Evolutionary conservation across 257 asterid species (phyloP).

Genomic region (Fraxinus excelsior): DNA sequence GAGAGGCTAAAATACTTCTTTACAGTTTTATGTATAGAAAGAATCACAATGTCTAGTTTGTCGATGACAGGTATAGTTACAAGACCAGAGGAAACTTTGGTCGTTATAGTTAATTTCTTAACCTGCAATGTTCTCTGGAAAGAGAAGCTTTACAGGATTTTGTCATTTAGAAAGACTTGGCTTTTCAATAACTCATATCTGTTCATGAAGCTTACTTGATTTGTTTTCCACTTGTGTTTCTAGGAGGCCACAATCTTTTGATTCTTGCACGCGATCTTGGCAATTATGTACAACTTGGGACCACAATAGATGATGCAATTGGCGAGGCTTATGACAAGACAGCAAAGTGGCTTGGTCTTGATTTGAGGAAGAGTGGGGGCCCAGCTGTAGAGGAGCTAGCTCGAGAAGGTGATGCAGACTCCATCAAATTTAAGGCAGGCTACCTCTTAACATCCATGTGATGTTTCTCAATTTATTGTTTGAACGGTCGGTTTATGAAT

Average conservation of each 20-base stretch:
- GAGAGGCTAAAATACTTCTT: background rate
- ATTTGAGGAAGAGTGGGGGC: conserved; percentile 97
- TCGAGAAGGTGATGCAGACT: conserved; percentile 75
- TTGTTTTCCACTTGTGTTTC: conserved; percentile 19
- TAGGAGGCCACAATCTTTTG: conserved; percentile 97
- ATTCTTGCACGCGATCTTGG: conserved; percentile 96
- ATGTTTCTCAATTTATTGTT: background rate
- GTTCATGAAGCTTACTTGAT: conserved; percentile 19
- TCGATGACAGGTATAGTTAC: background rate
- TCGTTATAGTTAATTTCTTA: background rate
- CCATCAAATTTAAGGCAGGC: conserved; percentile 68
- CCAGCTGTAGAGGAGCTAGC: conserved; percentile 98
- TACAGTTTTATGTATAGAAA: background rate
- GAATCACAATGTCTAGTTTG: background rate
- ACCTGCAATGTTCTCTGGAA: background rate
- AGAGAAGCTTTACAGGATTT: background rate
- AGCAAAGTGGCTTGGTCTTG: conserved; percentile 99
- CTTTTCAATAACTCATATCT: conserved; percentile 11
- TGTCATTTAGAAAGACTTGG: background rate
- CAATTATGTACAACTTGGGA: conserved; percentile 88
- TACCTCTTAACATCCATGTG: conserved; percentile 23
- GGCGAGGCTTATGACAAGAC: conserved; percentile 99
- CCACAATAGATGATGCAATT: conserved; percentile 93
- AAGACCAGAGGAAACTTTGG: background rate
- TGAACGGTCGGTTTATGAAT: background rate